Base-by-base conservation (phyloP, 208 protist species). In the Acanthamoeba castellanii region DNA sequence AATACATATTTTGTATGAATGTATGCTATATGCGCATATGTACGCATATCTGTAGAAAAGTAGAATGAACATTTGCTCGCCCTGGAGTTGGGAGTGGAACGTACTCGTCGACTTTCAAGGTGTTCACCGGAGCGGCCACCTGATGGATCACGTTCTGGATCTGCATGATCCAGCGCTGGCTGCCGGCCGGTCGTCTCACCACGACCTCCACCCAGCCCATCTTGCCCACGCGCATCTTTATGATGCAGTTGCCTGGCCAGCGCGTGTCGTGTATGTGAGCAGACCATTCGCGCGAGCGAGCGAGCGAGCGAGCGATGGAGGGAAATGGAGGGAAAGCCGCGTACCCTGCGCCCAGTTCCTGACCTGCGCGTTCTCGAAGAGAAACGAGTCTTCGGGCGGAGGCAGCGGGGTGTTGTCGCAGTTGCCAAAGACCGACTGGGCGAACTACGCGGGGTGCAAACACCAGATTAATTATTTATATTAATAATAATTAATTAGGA, bases 101-200 rank as follows among this genome's bases (percentile, higher is more conserved):
- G 74, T 84, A 84, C 74, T 84, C 74, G 42, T 84, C 74, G 74
- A 27, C 37, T 52, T 84, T 84, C 8, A 16, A 7, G 14, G 42
- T 27, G 32, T 22, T 84, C 11, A 20, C 34, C 13, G 74, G 74
- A 52, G 30, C 82, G 13, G 82, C n/a, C 16, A 47, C 47, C 22
- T 90, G 55, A n/a, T 93, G 89, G 8, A 93, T 93, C 68, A 66
- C 30, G n/a, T 93, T 93, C 20, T 93, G 89, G 1, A 93, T 50
- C 27, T 93, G 89, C 89, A 93, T 93, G 9, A 93, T 47, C 89
- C 89, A 93, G 30, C 66, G 57, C 61, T 66, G 37, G 66, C 66
- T 57, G 25, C 89, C 89, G 14, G 89, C 57, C 18, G 66, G 47
- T 11, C 89, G 55, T 9, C 89, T 14, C 13, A 93, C 89, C 7